Percentiles rank a stretch among this genome's conserved stretches.
Evolutionary conservation across 106 monocot genomes (phyloP).

Genomic region (Dendrobium catenatum): DNA sequence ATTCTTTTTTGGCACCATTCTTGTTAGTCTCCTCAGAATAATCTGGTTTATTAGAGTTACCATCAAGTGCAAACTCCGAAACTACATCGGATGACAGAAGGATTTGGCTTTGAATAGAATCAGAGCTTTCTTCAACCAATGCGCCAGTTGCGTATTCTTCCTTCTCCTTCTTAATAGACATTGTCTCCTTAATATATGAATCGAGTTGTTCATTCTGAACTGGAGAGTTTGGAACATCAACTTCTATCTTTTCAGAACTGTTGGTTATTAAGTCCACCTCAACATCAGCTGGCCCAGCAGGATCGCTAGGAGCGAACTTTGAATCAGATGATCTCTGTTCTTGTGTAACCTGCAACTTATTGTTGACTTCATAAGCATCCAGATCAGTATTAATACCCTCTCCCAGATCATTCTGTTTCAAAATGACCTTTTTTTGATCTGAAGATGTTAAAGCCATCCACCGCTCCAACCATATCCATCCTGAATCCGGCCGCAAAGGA

Average conservation of each 20-base stretch:
- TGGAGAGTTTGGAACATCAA: constrained; percentile 11
- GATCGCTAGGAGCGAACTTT: not conserved
- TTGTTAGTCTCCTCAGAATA: constrained; percentile 17
- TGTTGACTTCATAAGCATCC: constrained; percentile 1
- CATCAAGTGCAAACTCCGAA: constrained; percentile 2
- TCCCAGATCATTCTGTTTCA: not conserved
- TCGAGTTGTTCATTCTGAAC: constrained; percentile 19
- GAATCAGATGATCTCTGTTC: constrained; percentile 1
- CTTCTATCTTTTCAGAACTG: constrained; percentile 14
- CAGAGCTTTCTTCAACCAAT: not conserved
- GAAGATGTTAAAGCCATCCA: constrained; percentile 60
- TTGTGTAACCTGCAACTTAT: not conserved
- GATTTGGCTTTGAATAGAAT: constrained; percentile 13
- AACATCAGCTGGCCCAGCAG: constrained; percentile 5
- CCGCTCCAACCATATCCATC: constrained; percentile 84
- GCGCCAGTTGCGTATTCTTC: not conserved
- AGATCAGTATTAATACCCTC: not conserved
- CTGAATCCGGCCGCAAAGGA: constrained; percentile 48
- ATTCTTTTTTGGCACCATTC: constrained; percentile 7
- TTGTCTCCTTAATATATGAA: constrained; percentile 13
- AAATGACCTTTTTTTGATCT: constrained; percentile 13
- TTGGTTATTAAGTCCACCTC: constrained; percentile 5
- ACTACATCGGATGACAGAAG: constrained; percentile 9
- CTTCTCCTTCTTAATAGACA: constrained; percentile 6
- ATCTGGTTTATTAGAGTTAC: not conserved